Evolutionary conservation across 2,329 filamentous ascomycete genomes (phyloP).

Genomic region (Monilinia vaccinii-corymbosi): DNA sequence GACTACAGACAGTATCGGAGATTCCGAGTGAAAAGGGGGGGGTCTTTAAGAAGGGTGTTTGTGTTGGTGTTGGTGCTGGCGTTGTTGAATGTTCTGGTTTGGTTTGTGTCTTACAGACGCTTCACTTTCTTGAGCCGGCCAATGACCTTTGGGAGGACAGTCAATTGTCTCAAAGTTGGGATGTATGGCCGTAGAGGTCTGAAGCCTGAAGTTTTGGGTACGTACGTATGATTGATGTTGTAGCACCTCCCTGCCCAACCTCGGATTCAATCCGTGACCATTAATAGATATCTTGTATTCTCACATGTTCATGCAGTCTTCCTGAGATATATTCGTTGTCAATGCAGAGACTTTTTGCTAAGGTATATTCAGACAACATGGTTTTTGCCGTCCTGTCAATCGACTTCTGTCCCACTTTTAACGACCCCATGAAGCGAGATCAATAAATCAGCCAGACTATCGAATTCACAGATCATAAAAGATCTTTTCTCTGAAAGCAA

Average conservation of each 20-base stretch:
- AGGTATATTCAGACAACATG: not conserved
- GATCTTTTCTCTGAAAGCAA: not conserved
- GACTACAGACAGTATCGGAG: not conserved
- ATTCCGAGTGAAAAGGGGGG: not conserved
- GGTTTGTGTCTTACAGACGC: not conserved
- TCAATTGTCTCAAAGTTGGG: not conserved
- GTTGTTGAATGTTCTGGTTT: too few relatives aligned
- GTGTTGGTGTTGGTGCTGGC: too few relatives aligned
- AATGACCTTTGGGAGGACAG: not conserved
- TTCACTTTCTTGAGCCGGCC: not conserved
- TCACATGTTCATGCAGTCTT: not conserved
- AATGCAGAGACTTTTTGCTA: not conserved
- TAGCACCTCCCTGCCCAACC: not conserved
- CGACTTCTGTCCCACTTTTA: not conserved
- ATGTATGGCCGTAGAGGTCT: not conserved
- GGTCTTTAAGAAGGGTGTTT: not conserved
- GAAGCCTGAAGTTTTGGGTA: not conserved
- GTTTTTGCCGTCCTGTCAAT: not conserved
- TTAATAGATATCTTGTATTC: not conserved
- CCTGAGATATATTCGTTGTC: not conserved
- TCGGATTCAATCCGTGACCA: not conserved
- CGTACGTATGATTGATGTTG: not conserved
- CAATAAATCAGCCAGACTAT: not conserved
- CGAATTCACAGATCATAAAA: not conserved
- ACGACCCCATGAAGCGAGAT: not conserved